Conservation (phyloP, 2,329 filamentous ascomycete species). For the Neodidymelliopsis sp. region DNA sequence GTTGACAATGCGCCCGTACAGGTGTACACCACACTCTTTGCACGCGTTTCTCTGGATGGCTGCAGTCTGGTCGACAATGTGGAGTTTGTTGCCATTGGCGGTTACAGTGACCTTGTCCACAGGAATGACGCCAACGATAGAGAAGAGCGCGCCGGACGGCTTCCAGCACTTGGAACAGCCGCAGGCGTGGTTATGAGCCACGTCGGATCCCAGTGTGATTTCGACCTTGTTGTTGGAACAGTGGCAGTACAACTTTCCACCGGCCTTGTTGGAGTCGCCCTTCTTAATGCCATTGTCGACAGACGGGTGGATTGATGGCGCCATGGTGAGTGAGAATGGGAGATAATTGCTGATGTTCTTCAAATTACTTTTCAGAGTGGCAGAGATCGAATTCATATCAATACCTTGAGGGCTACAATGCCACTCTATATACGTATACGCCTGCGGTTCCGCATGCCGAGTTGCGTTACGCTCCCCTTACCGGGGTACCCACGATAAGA, state of each 20-base stretch:
- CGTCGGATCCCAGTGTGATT: conserved; percentile 64
- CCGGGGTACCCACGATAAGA: conserved; percentile 3
- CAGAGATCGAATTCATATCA: neutral
- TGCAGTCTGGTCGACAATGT: conserved; percentile 63
- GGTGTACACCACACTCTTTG: conserved; percentile 62
- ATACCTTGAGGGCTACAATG: neutral
- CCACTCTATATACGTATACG: conserved; percentile 17
- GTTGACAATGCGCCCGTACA: conserved; percentile 70
- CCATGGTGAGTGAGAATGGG: conserved; percentile 30
- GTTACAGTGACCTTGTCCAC: conserved; percentile 63
- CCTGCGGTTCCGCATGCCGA: conserved; percentile 21
- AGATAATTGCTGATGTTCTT: conserved; percentile 20
- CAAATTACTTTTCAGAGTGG: neutral
- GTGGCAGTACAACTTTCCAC: conserved; percentile 69
- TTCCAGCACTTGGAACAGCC: conserved; percentile 79
- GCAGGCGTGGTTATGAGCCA: conserved; percentile 74
- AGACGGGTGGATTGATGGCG: conserved; percentile 64
- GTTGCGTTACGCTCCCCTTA: conserved; percentile 6
- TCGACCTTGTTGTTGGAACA: conserved; percentile 65
- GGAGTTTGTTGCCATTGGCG: conserved; percentile 65
- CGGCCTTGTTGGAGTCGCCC: conserved; percentile 62
- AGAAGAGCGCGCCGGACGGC: conserved; percentile 69
- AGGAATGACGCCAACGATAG: conserved; percentile 68
- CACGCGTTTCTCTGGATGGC: conserved; percentile 61
- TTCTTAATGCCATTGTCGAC: conserved; percentile 69